Percentiles rank a stretch among this genome's conserved stretches.
Conservation (phyloP, 2,329 filamentous ascomycete genomes). For the Blumeria hordei region DNA sequence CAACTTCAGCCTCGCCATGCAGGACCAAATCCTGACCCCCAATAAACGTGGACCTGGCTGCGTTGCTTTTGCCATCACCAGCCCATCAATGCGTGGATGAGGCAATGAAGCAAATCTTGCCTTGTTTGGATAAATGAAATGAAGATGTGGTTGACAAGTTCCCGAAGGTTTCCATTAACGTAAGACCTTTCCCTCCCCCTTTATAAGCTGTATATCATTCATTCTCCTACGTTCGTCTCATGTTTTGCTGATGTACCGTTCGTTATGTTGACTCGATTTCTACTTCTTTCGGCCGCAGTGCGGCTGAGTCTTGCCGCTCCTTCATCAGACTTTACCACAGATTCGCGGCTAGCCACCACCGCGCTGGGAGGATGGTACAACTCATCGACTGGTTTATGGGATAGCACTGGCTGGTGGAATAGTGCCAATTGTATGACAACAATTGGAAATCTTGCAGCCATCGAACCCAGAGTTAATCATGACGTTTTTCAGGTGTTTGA, state of each 20-base stretch:
- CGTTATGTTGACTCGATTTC: not conserved
- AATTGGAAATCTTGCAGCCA: conserved; percentile 24
- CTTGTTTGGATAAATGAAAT: too few species aligned
- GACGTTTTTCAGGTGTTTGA: conserved; percentile 19
- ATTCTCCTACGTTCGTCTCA: too few species aligned
- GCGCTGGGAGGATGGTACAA: conserved; percentile 39
- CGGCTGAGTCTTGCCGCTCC: not conserved
- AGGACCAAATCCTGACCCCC: too few species aligned
- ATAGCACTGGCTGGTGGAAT: conserved; percentile 50
- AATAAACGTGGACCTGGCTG: too few species aligned
- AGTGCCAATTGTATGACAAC: conserved; percentile 40
- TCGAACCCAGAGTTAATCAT: conserved; percentile 15
- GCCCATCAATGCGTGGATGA: too few species aligned
- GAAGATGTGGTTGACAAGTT: too few species aligned
- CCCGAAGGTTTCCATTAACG: too few species aligned
- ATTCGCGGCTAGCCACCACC: conserved; percentile 15
- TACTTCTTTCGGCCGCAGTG: not conserved
- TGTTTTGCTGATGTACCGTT: not conserved
- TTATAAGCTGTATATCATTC: too few species aligned
- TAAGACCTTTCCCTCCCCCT: too few species aligned
- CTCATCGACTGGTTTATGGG: conserved; percentile 33
- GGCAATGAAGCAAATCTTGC: too few species aligned
- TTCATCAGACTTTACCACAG: conserved; percentile 5
- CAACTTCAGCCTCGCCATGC: too few species aligned
- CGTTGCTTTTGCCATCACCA: too few species aligned